These are phyloP conservation scores for Cyberlindnera americana DNA, from an alignment of 805 yeast species.

Conservation along the genomic window DNA sequence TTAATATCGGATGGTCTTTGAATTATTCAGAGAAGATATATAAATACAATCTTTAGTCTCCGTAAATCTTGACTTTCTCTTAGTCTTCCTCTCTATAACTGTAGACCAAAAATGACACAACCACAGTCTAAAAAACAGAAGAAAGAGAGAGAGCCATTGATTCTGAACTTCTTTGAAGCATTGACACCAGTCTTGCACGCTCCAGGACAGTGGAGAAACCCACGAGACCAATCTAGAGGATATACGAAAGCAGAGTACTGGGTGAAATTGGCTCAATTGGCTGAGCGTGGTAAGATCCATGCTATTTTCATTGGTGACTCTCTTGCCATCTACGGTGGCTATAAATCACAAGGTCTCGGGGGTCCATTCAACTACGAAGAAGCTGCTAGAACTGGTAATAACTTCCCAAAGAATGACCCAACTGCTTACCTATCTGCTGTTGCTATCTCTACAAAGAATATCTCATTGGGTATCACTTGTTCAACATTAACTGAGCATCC, in stretches of 20 bases:
- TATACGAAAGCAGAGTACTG: slow-evolving; percentile 32
- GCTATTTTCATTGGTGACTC: slow-evolving; percentile 39
- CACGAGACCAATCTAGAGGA: slow-evolving; percentile 21
- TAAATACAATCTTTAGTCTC: no score
- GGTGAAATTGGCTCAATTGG: slow-evolving; percentile 36
- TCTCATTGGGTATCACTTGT: slow-evolving; percentile 41
- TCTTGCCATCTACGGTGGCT: slow-evolving; percentile 39
- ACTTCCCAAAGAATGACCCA: slow-evolving; percentile 39
- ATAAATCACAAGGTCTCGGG: slow-evolving; percentile 21
- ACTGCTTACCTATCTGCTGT: slow-evolving; percentile 36
- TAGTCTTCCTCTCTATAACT: no score
- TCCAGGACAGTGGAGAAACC: slow-evolving; percentile 26
- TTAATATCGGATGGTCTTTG: no score
- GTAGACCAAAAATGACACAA: slow-evolving; percentile 8
- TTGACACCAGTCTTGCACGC: slow-evolving; percentile 22
- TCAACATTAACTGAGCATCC: slow-evolving; percentile 45
- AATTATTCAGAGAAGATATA: no score
- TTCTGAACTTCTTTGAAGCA: slow-evolving; percentile 24
- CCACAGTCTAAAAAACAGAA: slow-evolving; percentile 20
- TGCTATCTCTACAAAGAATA: slow-evolving; percentile 38
- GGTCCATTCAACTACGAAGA: slow-evolving; percentile 20
- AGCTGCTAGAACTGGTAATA: slow-evolving; percentile 27
- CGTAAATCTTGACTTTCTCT: no score
- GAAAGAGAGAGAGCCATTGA: slow-evolving; percentile 17
- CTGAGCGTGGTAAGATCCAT: slow-evolving; percentile 39